Evolutionary conservation across 306 rosid species (phyloP).

Genomic region (Phaseolus lunatus): DNA sequence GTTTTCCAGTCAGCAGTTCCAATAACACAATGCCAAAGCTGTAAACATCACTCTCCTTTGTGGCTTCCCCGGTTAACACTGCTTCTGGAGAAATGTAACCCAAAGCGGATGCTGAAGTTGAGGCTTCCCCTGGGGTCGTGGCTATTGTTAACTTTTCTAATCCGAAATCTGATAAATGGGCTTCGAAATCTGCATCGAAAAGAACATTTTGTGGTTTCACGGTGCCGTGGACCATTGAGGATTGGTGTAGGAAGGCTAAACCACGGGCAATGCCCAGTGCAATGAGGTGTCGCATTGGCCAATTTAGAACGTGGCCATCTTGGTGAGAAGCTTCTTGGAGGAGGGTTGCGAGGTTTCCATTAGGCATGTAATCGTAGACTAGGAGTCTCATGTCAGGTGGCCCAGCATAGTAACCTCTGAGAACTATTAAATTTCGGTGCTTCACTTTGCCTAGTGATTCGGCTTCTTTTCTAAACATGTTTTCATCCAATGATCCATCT

Average conservation of each 20-base stretch:
- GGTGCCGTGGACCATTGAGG: constrained; percentile 77
- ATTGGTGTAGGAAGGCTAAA: constrained; percentile 81
- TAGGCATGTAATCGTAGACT: constrained; percentile 94
- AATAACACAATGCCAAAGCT: constrained; percentile 88
- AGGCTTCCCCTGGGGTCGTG: constrained; percentile 65
- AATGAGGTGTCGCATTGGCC: constrained; percentile 99
- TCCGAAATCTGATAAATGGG: constrained; percentile 93
- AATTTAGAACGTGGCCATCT: constrained; percentile 94
- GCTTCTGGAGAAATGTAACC: constrained; percentile 92
- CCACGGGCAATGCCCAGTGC: constrained; percentile 96
- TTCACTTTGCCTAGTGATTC: constrained; percentile 76
- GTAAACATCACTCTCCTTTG: constrained; percentile 90
- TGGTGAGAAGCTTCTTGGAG: constrained; percentile 99
- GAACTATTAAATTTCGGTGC: constrained; percentile 89
- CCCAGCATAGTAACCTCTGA: constrained; percentile 90
- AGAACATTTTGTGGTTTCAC: constrained; percentile 86
- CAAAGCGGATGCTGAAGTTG: constrained; percentile 67
- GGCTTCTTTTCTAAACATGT: constrained; percentile 86
- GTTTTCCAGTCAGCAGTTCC: constrained; percentile 85
- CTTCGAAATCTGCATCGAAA: constrained; percentile 95
- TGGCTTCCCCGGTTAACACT: constrained; percentile 72
- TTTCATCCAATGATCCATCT: constrained; percentile 73
- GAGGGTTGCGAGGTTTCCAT: constrained; percentile 95
- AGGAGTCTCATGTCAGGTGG: constrained; percentile 80
- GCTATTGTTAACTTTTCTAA: constrained; percentile 64